Percentiles rank a stretch among this genome's conserved stretches.
phyloP scores from a whole-genome alignment of 305 asterid genomes.

The Fraxinus baroniana region DNA sequence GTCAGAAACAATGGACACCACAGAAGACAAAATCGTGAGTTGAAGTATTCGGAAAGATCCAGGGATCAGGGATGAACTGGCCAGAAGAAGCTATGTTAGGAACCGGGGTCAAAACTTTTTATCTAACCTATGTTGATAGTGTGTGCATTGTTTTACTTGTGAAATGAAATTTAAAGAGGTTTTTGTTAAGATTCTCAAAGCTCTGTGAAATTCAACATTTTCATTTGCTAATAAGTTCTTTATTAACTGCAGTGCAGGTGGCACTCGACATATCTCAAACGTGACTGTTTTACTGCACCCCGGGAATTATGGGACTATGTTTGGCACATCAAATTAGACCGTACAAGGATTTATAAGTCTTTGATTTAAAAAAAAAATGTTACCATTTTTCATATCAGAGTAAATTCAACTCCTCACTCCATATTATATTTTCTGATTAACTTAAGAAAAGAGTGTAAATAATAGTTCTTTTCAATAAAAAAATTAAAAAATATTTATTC shows the following conservation, averaged over 20 bases:
- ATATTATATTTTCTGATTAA: not conserved
- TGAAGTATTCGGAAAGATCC: not conserved
- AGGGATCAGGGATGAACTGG: not conserved
- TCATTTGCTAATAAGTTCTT: not conserved
- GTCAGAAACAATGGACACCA: not conserved
- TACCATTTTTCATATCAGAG: not conserved
- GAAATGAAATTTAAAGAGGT: not conserved
- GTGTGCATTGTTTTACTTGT: not conserved
- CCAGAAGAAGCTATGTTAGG: not conserved
- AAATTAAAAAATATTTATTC: not conserved
- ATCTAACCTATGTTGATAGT: not conserved
- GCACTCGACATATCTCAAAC: not conserved
- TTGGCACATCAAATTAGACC: not conserved
- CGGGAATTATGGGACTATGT: not conserved
- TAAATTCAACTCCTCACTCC: not conserved
- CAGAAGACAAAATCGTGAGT: not conserved
- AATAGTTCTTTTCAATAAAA: not conserved
- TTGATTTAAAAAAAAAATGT: not conserved
- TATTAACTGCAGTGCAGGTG: not conserved
- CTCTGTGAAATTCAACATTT: not conserved
- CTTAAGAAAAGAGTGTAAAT: not conserved
- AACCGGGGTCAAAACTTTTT: not conserved
- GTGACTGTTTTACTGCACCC: not conserved
- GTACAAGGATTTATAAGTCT: not conserved
- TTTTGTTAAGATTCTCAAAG: slow-evolving; percentile 1